Percentiles rank a stretch among this genome's conserved stretches.
These are phyloP conservation scores for Candida argentea DNA, from an alignment of 805 yeast species.

Conservation along the genomic window DNA sequence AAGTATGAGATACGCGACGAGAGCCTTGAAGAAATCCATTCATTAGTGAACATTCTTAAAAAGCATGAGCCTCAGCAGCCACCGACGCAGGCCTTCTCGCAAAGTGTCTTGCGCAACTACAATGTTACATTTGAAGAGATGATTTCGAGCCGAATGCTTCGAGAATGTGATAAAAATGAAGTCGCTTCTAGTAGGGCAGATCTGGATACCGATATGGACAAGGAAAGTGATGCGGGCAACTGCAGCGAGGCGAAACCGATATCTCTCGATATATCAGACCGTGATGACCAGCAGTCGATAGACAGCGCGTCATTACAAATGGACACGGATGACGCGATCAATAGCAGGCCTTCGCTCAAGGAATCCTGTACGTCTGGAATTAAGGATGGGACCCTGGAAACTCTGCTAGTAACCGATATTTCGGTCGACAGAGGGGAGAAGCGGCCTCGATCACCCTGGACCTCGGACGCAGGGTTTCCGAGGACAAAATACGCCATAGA, in stretches of 20 bases:
- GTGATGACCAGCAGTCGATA: background rate
- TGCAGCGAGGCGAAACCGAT: constrained; percentile 5
- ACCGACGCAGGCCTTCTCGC: constrained; percentile 1
- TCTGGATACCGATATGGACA: constrained; percentile 11
- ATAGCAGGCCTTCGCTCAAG: background rate
- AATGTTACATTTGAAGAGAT: constrained; percentile 2
- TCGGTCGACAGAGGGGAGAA: background rate
- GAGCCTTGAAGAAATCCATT: background rate
- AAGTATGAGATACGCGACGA: background rate
- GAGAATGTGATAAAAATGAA: constrained; percentile 15
- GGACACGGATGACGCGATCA: background rate
- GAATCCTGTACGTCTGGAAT: background rate
- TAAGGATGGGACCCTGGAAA: background rate
- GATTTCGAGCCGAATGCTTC: constrained; percentile 9
- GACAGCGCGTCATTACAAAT: background rate
- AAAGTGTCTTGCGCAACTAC: constrained; percentile 1
- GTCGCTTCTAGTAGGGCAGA: constrained; percentile 14
- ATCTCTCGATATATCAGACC: background rate
- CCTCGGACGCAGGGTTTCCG: no score
- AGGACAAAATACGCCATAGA: no score
- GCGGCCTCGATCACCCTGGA: no score
- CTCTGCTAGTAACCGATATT: background rate
- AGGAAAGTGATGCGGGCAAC: constrained; percentile 11
- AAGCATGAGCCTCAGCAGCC: background rate
- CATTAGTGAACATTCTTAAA: background rate